These are phyloP conservation scores for Xylariaceae sp. DNA, from an alignment of 2,329 filamentous ascomycete genomes.

Conservation along the genomic window DNA sequence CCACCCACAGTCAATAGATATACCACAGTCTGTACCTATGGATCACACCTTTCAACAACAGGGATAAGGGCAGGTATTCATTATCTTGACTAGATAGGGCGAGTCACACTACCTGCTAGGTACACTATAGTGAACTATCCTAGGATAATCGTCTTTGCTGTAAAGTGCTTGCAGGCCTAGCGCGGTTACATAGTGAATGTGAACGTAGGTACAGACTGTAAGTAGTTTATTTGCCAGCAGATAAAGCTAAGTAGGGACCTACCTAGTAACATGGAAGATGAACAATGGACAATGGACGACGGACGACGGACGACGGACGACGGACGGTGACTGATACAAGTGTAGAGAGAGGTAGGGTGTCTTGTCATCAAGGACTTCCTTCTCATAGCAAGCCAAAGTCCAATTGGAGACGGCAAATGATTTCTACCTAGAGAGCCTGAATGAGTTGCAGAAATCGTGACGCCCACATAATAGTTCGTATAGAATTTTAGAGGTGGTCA, in stretches of 20 bases:
- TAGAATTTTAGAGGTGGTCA: no score
- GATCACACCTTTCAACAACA: not conserved
- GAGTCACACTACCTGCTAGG: slow-evolving; percentile 3
- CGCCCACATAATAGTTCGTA: no score
- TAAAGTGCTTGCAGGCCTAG: slow-evolving; percentile 12
- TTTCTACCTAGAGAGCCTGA: no score
- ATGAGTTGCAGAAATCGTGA: no score
- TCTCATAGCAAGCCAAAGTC: no score
- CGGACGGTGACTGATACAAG: no score
- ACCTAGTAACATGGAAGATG: not conserved
- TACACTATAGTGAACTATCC: slow-evolving; percentile 4
- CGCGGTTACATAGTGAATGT: not conserved
- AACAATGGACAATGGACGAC: no score
- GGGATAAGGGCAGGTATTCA: slow-evolving; percentile 5
- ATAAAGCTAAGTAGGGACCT: not conserved
- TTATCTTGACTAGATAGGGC: not conserved
- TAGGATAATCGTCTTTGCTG: not conserved
- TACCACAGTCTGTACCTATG: not conserved
- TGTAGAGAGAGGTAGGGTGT: no score
- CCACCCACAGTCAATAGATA: not conserved
- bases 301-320: no score
- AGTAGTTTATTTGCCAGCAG: not conserved
- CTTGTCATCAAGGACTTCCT: no score
- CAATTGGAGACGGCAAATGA: no score
- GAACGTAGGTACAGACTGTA: no score